Evolutionary conservation across 768 basidiomycete species (phyloP), one percentile per base, ranked within the genome.

Genomic region (Pisolithus tinctorius): DNA sequence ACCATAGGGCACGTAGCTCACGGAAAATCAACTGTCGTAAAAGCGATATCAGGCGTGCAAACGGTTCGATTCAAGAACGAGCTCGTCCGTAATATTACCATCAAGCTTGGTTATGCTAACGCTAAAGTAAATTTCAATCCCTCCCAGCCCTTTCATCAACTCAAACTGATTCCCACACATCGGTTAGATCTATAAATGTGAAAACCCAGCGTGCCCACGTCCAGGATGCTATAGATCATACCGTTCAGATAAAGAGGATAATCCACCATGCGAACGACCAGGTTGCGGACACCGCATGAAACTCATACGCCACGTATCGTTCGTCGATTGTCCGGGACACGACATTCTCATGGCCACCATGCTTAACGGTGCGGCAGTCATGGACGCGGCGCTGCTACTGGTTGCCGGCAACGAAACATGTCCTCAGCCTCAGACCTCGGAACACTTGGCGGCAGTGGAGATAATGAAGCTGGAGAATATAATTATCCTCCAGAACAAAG

Each of bases 331-430:
- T 60, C 92, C 90, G 1, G 91, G 94, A 55, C 94, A 95, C 81
- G 93, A 97, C 70, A 98, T 99, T 84, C 84, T 99, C 69, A 99
- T 99, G 96, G 96, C 96, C 47, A 99, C 95, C 57, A 99, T 99
- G 96, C 77, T 99, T 60, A 98, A 98, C 79, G 96, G 95, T 69
- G 96, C 96, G 39, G 96, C 96, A 9, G 95, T 98, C 76, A 99
- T 98, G 96, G 94, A 98, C 71, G 96, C 94, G 49, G 96, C 96
- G 4, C 75, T 98, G 0, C 79, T 99, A 1, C 84, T 99, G 49
- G 83, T 99, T 52, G 96, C 96, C 20, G 96, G 90, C 27, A 99
- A 99, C 72, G 96, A 99, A 77, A 91, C 93, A 3, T 98, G 96
- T 69, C 96, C 95, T 1, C 96, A 99, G 65, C 96, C 96, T 1